Evolutionary conservation across 108 stramenopile genomes (phyloP), one percentile per base, ranked within the genome.

Genomic region (Fragilaria crotonensis): DNA sequence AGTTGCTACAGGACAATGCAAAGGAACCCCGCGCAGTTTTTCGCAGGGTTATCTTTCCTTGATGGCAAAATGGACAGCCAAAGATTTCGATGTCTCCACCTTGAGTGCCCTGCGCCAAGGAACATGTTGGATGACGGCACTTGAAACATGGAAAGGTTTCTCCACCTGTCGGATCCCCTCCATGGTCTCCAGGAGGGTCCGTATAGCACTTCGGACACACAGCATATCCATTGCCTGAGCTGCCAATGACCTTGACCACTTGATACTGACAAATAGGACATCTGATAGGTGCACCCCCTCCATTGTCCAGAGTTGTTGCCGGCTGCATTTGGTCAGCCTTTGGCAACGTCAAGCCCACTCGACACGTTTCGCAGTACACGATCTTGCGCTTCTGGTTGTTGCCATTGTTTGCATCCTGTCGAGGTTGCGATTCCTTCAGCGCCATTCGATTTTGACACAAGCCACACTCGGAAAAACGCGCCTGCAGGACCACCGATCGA

Each of bases 231-330:
- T 73, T 83, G 5, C 84, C 86, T 25, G 72, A 67, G 58, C 86
- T 80, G 20, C 77, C 83, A 33, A 54, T 45, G 45, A 82, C 57
- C 30, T 63, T 21, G 48, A 88, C 57, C 5, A 88, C 80, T 66
- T 92, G 90, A 68, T 65, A 92, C 26, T 88, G 71, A 51, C 90
- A 92, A 30, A 92, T 82, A 18, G 87, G 85, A 56, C 90, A 92
- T 41, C 65, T 73, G n/a, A 82, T 44, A 1, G 83, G 76, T 23
- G 59, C 21, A 9, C 61, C 57, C 2, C 55, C 62, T 17, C 32
- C 46, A 30, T 70, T 60, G 0, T 83, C 76, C 20, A 74, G 62
- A n/a, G 78, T 58, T 36, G 64, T 70, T 45, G 78, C 78, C 17
- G 90, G 82, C 52, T 55, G 61, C 2, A 69, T 54, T 51, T 62